These are phyloP conservation scores for Thalassiosira livingstoniorum DNA, from an alignment of 352 stramenopile species.

Conservation along the genomic window DNA sequence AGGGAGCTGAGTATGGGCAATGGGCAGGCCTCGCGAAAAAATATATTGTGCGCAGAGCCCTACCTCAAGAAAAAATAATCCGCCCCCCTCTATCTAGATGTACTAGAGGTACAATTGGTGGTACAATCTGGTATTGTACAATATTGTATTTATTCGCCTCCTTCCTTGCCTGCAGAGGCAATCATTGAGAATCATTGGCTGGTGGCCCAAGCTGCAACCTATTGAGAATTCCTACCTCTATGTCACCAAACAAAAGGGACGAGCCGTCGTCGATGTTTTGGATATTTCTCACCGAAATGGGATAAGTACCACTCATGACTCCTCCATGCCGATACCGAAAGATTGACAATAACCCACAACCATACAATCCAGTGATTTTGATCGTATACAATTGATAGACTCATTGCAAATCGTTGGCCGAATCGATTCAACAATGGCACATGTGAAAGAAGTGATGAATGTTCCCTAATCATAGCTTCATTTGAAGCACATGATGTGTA, in stretches of 20 bases:
- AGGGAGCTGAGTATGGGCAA: no score
- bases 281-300: slow-evolving; percentile 29
- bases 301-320: slow-evolving; percentile 44
- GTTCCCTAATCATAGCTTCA: background rate
- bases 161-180: no score
- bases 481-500: background rate
- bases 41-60: no score
- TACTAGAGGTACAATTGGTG: no score
- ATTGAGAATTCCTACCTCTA: no score
- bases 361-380: slow-evolving; percentile 37
- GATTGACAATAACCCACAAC: slow-evolving; percentile 40
- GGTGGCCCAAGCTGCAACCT: no score
- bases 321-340: slow-evolving; percentile 44
- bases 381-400: slow-evolving; percentile 1
- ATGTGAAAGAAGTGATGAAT: background rate
- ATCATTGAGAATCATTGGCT: no score
- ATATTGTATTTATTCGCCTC: no score
- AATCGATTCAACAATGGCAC: background rate
- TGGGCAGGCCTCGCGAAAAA: no score
- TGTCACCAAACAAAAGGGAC: slow-evolving; percentile 45
- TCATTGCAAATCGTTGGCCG: background rate
- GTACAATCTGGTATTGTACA: no score
- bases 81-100: no score
- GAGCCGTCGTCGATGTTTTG: slow-evolving; percentile 16
- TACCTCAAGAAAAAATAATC: no score